Conservation (phyloP, 2,329 filamentous ascomycete genomes). For the Beauveria scarabaeidicola region DNA sequence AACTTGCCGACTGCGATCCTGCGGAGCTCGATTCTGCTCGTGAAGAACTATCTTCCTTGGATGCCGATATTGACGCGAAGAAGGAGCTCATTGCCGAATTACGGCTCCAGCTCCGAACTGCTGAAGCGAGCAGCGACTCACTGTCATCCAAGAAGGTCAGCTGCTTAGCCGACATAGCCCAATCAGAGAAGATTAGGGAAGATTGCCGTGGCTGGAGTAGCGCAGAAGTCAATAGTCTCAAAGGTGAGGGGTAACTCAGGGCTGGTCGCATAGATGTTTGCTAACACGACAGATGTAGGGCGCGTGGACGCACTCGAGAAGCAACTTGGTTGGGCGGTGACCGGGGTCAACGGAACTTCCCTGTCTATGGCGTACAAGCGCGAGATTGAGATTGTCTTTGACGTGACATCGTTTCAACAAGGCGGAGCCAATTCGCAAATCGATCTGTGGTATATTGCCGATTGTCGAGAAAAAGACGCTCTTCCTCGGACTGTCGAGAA, state of each 20-base stretch:
- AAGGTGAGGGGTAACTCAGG: constrained; percentile 43
- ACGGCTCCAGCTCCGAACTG: constrained; percentile 56
- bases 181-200: constrained; percentile 75
- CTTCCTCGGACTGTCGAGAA: constrained; percentile 54
- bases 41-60: constrained; percentile 54
- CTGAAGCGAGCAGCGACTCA: constrained; percentile 54
- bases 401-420: constrained; percentile 51
- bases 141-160: constrained; percentile 59
- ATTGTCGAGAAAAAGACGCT: constrained; percentile 43
- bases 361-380: constrained; percentile 67
- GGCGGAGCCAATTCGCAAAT: constrained; percentile 45
- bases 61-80: constrained; percentile 62
- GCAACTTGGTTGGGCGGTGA: constrained; percentile 63
- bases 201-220: constrained; percentile 85
- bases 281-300: constrained; percentile 41
- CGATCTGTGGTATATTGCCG: constrained; percentile 62
- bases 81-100: constrained; percentile 58
- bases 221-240: constrained; percentile 69
- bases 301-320: constrained; percentile 59
- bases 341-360: constrained; percentile 46
- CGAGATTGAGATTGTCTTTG: constrained; percentile 66
- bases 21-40: constrained; percentile 68
- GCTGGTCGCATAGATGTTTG: background rate
- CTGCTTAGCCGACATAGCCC: constrained; percentile 65
- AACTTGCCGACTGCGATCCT: constrained; percentile 72